phyloP scores from a whole-genome alignment of 768 basidiomycete species.

The Russula dissimulans region DNA sequence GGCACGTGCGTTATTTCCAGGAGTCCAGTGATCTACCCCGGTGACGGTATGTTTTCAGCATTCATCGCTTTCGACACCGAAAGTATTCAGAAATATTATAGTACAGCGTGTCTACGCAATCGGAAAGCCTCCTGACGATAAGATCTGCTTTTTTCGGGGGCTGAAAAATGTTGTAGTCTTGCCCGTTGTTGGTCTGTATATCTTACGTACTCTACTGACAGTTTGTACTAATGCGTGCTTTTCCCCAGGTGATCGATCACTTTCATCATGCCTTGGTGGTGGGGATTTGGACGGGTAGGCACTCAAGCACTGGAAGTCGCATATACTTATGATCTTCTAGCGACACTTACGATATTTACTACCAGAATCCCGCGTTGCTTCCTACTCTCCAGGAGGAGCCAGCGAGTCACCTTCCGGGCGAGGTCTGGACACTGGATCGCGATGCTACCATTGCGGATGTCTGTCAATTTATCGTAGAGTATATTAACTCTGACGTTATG shows the following conservation, averaged over 20 bases:
- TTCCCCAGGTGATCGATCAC: constrained; percentile 43
- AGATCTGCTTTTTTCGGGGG: constrained; percentile 16
- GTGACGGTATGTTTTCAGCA: constrained; percentile 22
- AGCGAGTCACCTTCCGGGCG: constrained; percentile 24
- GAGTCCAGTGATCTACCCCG: constrained; percentile 29
- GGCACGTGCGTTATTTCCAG: constrained; percentile 21
- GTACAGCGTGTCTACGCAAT: constrained; percentile 24
- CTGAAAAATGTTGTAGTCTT: constrained; percentile 25
- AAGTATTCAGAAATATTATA: background rate
- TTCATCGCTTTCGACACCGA: background rate
- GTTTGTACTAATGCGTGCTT: background rate
- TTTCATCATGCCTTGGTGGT: constrained; percentile 62
- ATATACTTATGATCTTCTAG: constrained; percentile 27
- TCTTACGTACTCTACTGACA: too few relatives aligned
- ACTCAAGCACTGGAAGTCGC: background rate
- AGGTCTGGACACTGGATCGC: constrained; percentile 3
- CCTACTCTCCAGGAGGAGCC: constrained; percentile 42
- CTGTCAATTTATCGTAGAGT: constrained; percentile 73
- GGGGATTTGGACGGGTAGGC: constrained; percentile 73
- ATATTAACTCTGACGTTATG: constrained; percentile 73
- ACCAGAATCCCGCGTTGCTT: constrained; percentile 45
- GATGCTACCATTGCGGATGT: constrained; percentile 59
- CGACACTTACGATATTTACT: constrained; percentile 52
- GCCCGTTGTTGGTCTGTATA: constrained; percentile 6
- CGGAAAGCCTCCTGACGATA: constrained; percentile 23